Evolutionary conservation across 495 filamentous ascomycete genomes (phyloP).

Genomic region (Penicillium longicatenatum): DNA sequence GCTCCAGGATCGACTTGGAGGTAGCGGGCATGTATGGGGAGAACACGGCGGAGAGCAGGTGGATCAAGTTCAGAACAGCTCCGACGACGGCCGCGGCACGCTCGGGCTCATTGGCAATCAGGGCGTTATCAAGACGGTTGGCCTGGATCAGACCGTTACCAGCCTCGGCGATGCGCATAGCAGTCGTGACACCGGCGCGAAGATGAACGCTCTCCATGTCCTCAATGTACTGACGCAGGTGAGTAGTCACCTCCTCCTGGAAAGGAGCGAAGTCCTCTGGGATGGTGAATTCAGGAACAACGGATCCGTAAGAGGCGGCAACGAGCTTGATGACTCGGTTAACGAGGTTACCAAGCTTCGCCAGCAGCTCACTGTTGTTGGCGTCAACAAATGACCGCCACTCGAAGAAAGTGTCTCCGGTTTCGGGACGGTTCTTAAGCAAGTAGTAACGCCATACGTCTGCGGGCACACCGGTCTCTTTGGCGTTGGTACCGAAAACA

Average conservation of each 20-base stretch:
- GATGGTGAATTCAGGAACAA: slow-evolving; percentile 65
- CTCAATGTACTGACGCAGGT: slow-evolving; percentile 68
- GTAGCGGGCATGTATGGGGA: slow-evolving; percentile 86
- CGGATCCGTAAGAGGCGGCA: slow-evolving; percentile 69
- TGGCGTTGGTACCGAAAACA: slow-evolving; percentile 87
- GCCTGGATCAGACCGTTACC: slow-evolving; percentile 85
- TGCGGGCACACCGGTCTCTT: slow-evolving; percentile 81
- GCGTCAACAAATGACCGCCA: slow-evolving; percentile 81
- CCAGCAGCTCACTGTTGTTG: slow-evolving; percentile 90
- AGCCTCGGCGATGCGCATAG: slow-evolving; percentile 68
- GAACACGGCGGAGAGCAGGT: slow-evolving; percentile 74
- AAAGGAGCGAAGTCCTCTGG: slow-evolving; percentile 44
- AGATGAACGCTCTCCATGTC: slow-evolving; percentile 77
- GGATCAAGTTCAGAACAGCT: slow-evolving; percentile 76
- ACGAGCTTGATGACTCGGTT: slow-evolving; percentile 93
- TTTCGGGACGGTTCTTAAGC: slow-evolving; percentile 84
- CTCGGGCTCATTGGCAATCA: slow-evolving; percentile 70
- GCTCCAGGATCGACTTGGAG: slow-evolving; percentile 69
- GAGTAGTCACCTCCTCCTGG: slow-evolving; percentile 58
- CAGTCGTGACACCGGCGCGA: slow-evolving; percentile 67
- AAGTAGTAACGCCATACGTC: slow-evolving; percentile 96
- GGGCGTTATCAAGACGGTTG: slow-evolving; percentile 80
- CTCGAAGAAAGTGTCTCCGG: slow-evolving; percentile 84
- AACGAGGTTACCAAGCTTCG: slow-evolving; percentile 91
- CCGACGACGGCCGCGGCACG: slow-evolving; percentile 77